phyloP scores from a whole-genome alignment of 768 basidiomycete genomes.

The Suillus discolor region DNA sequence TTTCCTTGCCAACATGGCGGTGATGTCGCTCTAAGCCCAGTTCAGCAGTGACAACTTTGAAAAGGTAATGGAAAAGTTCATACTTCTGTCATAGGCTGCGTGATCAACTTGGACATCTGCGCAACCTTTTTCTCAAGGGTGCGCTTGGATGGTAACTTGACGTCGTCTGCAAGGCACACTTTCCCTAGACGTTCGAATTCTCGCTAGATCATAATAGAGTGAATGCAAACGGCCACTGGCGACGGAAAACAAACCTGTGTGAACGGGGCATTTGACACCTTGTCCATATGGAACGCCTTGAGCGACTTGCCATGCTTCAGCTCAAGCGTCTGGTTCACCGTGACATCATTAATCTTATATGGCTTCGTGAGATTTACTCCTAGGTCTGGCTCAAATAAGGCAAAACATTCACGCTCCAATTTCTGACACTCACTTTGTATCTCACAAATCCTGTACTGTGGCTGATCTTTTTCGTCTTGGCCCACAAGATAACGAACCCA shows the following conservation, averaged over 20 bases:
- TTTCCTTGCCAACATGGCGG: conserved; percentile 76
- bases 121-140: conserved; percentile 65
- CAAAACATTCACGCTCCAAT: conserved; percentile 11
- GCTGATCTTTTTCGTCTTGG: conserved; percentile 46
- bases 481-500: conserved; percentile 90
- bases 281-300: conserved; percentile 74
- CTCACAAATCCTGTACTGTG: conserved; percentile 83
- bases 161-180: conserved; percentile 48
- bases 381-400: conserved; percentile 43
- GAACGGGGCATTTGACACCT: conserved; percentile 77
- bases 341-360: conserved; percentile 70
- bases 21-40: conserved; percentile 69
- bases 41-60: conserved; percentile 14
- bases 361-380: conserved; percentile 56
- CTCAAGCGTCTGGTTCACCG: conserved; percentile 66
- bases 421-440: conserved; percentile 61
- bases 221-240: conserved; percentile 6
- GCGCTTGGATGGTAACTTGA: conserved; percentile 68
- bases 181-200: conserved; percentile 68
- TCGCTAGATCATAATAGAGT: conserved; percentile 44
- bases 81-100: conserved; percentile 81
- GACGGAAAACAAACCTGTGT: conserved; percentile 49
- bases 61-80: conserved; percentile 11
- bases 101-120: conserved; percentile 59
- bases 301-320: conserved; percentile 76